Conservation (phyloP, 768 basidiomycete species). For the Mycena floridula region DNA sequence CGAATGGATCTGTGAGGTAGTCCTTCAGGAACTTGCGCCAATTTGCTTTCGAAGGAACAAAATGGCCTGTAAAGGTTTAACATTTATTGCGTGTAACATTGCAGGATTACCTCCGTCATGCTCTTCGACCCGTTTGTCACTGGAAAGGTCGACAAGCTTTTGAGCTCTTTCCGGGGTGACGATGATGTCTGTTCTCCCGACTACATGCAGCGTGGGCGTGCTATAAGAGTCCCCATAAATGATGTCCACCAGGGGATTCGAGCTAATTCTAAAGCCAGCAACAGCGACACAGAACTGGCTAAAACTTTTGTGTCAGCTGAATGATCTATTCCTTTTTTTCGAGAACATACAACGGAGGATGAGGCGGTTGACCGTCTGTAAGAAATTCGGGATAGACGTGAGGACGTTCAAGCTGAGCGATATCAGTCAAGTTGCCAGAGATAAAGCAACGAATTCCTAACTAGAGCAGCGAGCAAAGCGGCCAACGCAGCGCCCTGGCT, state of each 20-base stretch:
- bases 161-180: conserved; percentile 66
- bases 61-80: conserved; percentile 53
- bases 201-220: conserved; percentile 73
- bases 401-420: conserved; percentile 46
- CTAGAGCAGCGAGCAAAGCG: conserved; percentile 62
- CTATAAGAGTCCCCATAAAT: conserved; percentile 47
- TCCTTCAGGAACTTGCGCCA: conserved; percentile 74
- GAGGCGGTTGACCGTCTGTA: conserved; percentile 55
- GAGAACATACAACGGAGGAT: conserved; percentile 64
- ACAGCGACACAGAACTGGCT: conserved; percentile 74
- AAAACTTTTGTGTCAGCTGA: conserved; percentile 1
- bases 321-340: background rate
- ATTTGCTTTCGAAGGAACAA: conserved; percentile 69
- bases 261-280: conserved; percentile 57
- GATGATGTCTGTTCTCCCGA: conserved; percentile 74
- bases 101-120: conserved; percentile 69
- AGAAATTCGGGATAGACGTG: conserved; percentile 51
- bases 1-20: conserved; percentile 52
- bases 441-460: conserved; percentile 21
- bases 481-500: conserved; percentile 81
- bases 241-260: conserved; percentile 38
- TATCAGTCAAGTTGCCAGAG: background rate
- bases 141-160: conserved; percentile 46
- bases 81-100: background rate
- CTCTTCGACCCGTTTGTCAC: conserved; percentile 57